These are phyloP conservation scores for Fusarium buharicum DNA, from an alignment of 2,329 filamentous ascomycete genomes.

Conservation along the genomic window DNA sequence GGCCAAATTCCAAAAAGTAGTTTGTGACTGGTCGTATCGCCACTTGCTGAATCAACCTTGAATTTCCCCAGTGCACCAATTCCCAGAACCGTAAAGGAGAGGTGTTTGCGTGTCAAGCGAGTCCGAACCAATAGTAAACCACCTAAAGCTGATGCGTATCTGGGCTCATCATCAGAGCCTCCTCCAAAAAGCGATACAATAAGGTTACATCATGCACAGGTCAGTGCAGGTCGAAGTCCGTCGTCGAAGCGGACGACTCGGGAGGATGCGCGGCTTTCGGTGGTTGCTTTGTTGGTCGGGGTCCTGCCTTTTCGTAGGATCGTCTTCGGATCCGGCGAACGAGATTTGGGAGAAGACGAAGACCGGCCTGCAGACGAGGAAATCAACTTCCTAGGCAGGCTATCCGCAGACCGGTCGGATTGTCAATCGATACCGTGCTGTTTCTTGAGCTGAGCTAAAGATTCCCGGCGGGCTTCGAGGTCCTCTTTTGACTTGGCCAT, in stretches of 20 bases:
- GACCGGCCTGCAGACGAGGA: slow-evolving; percentile 71
- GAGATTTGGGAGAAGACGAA: slow-evolving; percentile 57
- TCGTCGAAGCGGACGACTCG: slow-evolving; percentile 57
- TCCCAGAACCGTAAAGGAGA: slow-evolving; percentile 40
- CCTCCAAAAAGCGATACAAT: slow-evolving; percentile 41
- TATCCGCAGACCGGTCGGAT: slow-evolving; percentile 75
- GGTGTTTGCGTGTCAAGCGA: slow-evolving; percentile 41
- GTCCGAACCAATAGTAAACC: slow-evolving; percentile 43
- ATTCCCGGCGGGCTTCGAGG: slow-evolving; percentile 91
- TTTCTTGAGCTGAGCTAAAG: slow-evolving; percentile 97
- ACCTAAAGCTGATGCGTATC: slow-evolving; percentile 36
- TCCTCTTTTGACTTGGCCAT: slow-evolving; percentile 88
- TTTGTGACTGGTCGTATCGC: slow-evolving; percentile 49
- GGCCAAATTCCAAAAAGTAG: slow-evolving; percentile 44
- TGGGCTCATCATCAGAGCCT: slow-evolving; percentile 24
- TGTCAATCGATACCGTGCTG: slow-evolving; percentile 99
- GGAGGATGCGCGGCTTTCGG: slow-evolving; percentile 52
- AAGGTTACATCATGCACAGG: slow-evolving; percentile 52
- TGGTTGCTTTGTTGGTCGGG: slow-evolving; percentile 48
- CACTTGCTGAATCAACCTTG: slow-evolving; percentile 48
- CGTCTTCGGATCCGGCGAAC: slow-evolving; percentile 56
- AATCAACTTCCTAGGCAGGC: slow-evolving; percentile 55
- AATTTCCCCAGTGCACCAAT: slow-evolving; percentile 46
- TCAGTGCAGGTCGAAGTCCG: slow-evolving; percentile 51
- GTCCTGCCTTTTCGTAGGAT: slow-evolving; percentile 57